Percentiles rank a stretch among this genome's conserved stretches.
phyloP scores from a whole-genome alignment of 495 filamentous ascomycete species.

The Neurospora terricola region DNA sequence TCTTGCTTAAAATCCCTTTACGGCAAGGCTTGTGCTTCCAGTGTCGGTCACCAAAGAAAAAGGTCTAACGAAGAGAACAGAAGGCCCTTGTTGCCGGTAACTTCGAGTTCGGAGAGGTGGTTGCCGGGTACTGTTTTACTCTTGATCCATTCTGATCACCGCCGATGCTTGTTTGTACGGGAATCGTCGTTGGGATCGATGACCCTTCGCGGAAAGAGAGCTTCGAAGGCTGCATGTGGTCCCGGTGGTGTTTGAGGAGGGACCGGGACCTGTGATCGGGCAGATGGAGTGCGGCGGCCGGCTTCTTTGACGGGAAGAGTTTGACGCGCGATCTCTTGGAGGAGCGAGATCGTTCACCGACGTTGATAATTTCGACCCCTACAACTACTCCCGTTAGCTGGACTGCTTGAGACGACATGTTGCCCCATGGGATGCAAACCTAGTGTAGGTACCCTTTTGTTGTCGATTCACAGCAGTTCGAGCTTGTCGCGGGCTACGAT shows the following conservation, averaged over 20 bases:
- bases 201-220: neutral
- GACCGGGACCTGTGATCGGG: neutral
- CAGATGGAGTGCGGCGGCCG: neutral
- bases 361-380: neutral
- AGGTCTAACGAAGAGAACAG: neutral
- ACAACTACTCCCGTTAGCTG: neutral
- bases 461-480: slow-evolving; percentile 35
- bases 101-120: neutral
- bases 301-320: neutral
- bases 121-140: neutral
- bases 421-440: neutral
- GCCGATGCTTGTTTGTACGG: neutral
- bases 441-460: neutral
- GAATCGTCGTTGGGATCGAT: neutral
- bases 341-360: neutral
- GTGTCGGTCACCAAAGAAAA: neutral
- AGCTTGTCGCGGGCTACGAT: slow-evolving; percentile 91
- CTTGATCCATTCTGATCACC: neutral
- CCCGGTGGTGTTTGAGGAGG: neutral
- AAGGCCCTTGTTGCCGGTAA: neutral
- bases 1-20: neutral
- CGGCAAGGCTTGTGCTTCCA: neutral
- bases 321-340: neutral
- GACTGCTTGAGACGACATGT: neutral
- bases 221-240: neutral